phyloP scores from a whole-genome alignment of 148 eudicot species.

The Rhododendron kiyosumense region DNA sequence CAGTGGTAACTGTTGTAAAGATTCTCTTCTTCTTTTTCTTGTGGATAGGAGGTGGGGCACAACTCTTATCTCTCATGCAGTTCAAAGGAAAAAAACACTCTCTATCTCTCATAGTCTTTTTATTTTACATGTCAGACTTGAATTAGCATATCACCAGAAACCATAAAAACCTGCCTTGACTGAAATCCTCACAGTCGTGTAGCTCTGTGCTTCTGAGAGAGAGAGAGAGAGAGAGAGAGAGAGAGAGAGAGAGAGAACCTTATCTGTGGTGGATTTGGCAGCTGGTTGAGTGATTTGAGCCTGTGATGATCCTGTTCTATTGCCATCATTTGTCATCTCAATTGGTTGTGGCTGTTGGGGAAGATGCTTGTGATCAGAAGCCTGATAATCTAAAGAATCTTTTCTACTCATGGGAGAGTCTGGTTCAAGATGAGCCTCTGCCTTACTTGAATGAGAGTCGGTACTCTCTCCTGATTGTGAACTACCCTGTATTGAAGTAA shows the following conservation, averaged over 20 bases:
- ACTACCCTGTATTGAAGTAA: conserved; percentile 43
- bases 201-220: not conserved
- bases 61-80: not conserved
- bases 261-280: conserved; percentile 48
- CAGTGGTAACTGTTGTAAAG: conserved; percentile 38
- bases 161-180: conserved; percentile 22
- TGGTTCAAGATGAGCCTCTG: conserved; percentile 40
- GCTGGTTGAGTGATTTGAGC: conserved; percentile 11
- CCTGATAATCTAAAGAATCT: conserved; percentile 13
- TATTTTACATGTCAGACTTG: not conserved
- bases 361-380: conserved; percentile 16
- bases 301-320: conserved; percentile 35
- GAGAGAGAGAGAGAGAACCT: conserved; percentile 33
- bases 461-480: conserved; percentile 59
- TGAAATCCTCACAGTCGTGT: conserved; percentile 30
- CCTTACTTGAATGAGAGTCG: conserved; percentile 63
- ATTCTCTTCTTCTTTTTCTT: conserved; percentile 41
- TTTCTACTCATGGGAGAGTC: conserved; percentile 69
- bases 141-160: conserved; percentile 36
- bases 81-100: not conserved
- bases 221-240: not conserved
- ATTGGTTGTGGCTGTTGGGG: conserved; percentile 26
- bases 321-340: conserved; percentile 45
- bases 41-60: not conserved
- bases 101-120: not conserved